A percentile compares a stretch with the other conserved stretches of the same genome.
These are phyloP conservation scores for Raffaelea albimanens DNA, from an alignment of 2,329 filamentous ascomycete species.

Conservation along the genomic window DNA sequence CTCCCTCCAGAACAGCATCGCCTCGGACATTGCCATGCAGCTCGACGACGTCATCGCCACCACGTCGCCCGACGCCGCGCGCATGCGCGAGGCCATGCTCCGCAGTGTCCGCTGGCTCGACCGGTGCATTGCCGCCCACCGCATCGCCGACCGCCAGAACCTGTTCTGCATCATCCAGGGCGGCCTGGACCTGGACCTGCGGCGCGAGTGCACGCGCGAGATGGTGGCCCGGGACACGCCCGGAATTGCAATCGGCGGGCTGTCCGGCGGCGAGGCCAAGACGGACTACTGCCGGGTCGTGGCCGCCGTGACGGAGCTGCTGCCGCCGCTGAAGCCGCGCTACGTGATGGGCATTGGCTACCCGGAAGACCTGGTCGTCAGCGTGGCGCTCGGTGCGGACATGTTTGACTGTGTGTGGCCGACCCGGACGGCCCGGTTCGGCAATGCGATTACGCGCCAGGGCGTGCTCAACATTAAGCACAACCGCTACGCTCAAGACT, in stretches of 20 bases:
- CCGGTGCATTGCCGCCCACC: constrained; percentile 84
- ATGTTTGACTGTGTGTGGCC: constrained; percentile 99
- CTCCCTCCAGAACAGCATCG: constrained; percentile 89
- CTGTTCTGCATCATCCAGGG: constrained; percentile 99
- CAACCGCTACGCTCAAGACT: constrained; percentile 66
- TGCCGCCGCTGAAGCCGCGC: constrained; percentile 87
- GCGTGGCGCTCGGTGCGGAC: constrained; percentile 86
- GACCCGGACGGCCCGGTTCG: constrained; percentile 88
- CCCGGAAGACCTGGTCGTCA: constrained; percentile 90
- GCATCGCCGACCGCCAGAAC: constrained; percentile 74
- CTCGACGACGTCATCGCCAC: constrained; percentile 96
- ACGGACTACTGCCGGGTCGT: constrained; percentile 87
- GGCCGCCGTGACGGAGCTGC: constrained; percentile 68
- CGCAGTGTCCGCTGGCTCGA: constrained; percentile 93
- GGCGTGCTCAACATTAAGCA: constrained; percentile 83
- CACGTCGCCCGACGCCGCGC: constrained; percentile 76
- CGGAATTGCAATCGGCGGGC: constrained; percentile 89
- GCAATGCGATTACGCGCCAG: constrained; percentile 75
- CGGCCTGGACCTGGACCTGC: constrained; percentile 79
- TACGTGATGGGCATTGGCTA: constrained; percentile 99
- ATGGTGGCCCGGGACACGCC: constrained; percentile 91
- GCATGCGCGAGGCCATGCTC: constrained; percentile 93
- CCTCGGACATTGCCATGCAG: constrained; percentile 99
- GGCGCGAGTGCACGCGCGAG: constrained; percentile 69
- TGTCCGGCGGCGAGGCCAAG: constrained; percentile 94